Percentiles rank a stretch among this genome's conserved stretches.
Conservation (phyloP, 495 filamentous ascomycete species). For the Chaetomium cochliodes region DNA sequence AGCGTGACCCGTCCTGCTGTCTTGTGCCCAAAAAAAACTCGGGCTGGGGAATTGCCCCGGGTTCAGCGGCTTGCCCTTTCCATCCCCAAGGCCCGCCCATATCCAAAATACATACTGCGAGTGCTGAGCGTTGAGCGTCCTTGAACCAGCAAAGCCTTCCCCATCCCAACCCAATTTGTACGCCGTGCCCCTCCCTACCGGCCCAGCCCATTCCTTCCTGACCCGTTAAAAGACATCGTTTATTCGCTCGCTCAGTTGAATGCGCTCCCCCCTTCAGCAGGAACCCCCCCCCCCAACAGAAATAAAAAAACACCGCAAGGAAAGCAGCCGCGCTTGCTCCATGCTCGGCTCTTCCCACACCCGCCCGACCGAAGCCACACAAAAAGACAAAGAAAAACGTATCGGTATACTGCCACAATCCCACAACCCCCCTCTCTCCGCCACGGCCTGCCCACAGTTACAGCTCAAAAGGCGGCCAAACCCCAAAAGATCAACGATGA, state of each 20-base stretch:
- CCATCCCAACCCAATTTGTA: neutral
- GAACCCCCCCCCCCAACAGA: neutral
- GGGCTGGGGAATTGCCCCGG: neutral
- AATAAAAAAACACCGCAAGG: neutral
- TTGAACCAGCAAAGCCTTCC: constrained; percentile 2
- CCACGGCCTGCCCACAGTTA: neutral
- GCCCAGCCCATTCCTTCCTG: neutral
- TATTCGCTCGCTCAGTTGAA: neutral
- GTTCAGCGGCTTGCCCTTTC: neutral
- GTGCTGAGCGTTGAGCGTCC: constrained; percentile 8
- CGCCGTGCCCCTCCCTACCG: neutral
- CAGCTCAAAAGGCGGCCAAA: neutral
- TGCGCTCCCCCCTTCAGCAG: neutral
- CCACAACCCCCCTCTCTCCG: neutral
- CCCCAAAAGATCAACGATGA: constrained; percentile 11
- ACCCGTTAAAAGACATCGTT: neutral
- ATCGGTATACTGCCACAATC: neutral
- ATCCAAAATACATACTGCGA: constrained; percentile 1
- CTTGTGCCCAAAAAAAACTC: neutral
- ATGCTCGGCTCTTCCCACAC: neutral
- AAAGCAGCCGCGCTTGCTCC: neutral
- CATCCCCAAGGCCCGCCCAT: too few species aligned
- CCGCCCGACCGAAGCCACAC: too few species aligned
- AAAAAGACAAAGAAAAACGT: neutral
- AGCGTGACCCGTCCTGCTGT: neutral